phyloP scores from a whole-genome alignment of 176 grass and related monocot genomes.

The Olyra latifolia region DNA sequence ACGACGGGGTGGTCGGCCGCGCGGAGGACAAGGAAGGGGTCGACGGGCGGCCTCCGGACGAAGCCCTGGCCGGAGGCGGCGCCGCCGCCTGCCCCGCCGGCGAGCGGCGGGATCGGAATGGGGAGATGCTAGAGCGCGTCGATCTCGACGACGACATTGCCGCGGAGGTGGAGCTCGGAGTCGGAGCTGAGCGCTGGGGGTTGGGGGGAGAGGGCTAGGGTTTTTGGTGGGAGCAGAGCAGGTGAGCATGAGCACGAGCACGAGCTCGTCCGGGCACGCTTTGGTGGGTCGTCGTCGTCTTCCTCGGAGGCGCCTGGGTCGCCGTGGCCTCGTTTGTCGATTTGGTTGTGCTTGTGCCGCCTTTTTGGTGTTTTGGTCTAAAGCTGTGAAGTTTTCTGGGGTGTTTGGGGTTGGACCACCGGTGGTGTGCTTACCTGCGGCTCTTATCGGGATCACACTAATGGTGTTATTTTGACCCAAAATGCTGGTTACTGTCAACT shows the following conservation, averaged over 20 bases:
- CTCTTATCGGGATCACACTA: constrained; percentile 12
- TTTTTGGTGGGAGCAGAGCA: constrained; percentile 41
- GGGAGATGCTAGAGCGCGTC: constrained; percentile 84
- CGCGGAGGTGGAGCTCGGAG: not conserved
- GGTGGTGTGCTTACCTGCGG: constrained; percentile 25
- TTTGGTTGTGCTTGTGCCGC: constrained; percentile 47
- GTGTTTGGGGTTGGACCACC: constrained; percentile 9
- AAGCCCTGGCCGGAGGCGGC: constrained; percentile 36
- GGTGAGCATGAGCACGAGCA: constrained; percentile 22
- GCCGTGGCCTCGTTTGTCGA: constrained; percentile 23
- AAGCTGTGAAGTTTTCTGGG: constrained; percentile 39
- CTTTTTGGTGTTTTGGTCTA: constrained; percentile 43
- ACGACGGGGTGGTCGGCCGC: constrained; percentile 63
- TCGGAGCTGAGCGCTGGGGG: not conserved
- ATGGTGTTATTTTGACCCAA: no score
- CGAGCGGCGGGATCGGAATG: constrained; percentile 85
- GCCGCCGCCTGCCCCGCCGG: constrained; percentile 15
- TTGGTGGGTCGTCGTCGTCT: constrained; percentile 51
- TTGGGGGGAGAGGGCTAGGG: constrained; percentile 35
- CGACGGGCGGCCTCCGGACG: constrained; percentile 48
- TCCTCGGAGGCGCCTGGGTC: constrained; percentile 37
- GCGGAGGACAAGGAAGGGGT: constrained; percentile 42
- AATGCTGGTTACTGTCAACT: not conserved
- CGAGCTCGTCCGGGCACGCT: constrained; percentile 46
- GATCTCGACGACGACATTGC: constrained; percentile 84